Percentiles rank a stretch among this genome's conserved stretches.
phyloP scores from a whole-genome alignment of 2,329 filamentous ascomycete genomes.

The Sclerotinia trifoliorum region DNA sequence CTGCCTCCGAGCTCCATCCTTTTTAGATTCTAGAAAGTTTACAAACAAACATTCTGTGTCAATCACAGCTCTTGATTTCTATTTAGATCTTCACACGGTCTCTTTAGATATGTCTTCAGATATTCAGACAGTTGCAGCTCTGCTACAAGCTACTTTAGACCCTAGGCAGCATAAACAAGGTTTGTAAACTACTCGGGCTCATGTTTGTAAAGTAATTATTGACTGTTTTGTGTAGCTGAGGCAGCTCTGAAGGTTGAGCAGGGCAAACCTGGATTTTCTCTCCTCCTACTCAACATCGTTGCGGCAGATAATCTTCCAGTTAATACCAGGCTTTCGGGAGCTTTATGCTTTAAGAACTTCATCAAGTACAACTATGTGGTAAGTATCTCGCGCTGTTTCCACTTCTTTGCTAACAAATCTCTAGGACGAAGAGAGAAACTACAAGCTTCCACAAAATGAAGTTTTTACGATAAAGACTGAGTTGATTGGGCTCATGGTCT shows the following conservation, averaged over 20 bases:
- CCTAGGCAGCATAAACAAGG: constrained; percentile 86
- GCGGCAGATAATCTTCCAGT: constrained; percentile 68
- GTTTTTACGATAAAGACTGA: constrained; percentile 90
- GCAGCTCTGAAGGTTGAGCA: constrained; percentile 75
- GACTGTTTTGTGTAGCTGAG: constrained; percentile 62
- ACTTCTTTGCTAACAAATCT: constrained; percentile 26
- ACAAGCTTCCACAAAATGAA: constrained; percentile 81
- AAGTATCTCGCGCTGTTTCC: constrained; percentile 40
- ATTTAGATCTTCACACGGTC: constrained; percentile 18
- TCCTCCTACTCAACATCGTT: constrained; percentile 86
- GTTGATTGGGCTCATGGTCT: constrained; percentile 95
- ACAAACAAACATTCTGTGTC: constrained; percentile 22
- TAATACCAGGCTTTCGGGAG: constrained; percentile 81
- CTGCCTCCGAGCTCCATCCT: constrained; percentile 13
- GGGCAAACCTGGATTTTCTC: constrained; percentile 80
- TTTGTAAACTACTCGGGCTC: constrained; percentile 46
- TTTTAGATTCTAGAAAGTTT: constrained; percentile 22
- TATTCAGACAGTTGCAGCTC: constrained; percentile 67
- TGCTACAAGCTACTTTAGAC: constrained; percentile 89
- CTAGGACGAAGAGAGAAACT: constrained; percentile 86
- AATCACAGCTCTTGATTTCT: constrained; percentile 13
- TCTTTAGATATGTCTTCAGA: constrained; percentile 56
- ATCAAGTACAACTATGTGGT: constrained; percentile 90
- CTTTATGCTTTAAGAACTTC: constrained; percentile 98
- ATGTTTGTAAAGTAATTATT: constrained; percentile 28